Evolutionary conservation across 495 filamentous ascomycete species (phyloP).

Genomic region (Xylaria intraflava): DNA sequence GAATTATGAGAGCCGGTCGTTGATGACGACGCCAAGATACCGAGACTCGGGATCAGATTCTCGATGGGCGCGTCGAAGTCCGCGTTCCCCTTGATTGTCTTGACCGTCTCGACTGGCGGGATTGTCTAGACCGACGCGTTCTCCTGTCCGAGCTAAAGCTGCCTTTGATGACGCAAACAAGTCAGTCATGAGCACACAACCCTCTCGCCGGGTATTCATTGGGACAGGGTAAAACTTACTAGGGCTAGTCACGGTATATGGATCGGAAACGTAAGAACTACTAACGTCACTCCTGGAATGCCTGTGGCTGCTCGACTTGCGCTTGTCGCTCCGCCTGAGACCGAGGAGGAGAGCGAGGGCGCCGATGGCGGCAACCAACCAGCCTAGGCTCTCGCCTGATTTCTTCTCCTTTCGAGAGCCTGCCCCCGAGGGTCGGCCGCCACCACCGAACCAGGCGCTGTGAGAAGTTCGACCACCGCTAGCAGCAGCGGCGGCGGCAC

Average conservation of each 20-base stretch:
- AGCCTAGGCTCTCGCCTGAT: slow-evolving; percentile 39
- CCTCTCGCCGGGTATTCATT: slow-evolving; percentile 16
- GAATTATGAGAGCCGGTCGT: too few species aligned
- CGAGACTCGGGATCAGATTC: not conserved
- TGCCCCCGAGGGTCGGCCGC: slow-evolving; percentile 45
- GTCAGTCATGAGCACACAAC: slow-evolving; percentile 25
- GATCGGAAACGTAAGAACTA: slow-evolving; percentile 43
- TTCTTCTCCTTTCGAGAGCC: slow-evolving; percentile 48
- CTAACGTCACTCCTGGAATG: slow-evolving; percentile 41
- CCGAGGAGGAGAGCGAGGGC: slow-evolving; percentile 66
- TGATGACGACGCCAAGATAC: not conserved
- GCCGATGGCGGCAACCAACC: slow-evolving; percentile 47
- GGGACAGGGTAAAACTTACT: slow-evolving; percentile 40
- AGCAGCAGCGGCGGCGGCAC: slow-evolving; percentile 25
- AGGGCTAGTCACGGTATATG: slow-evolving; percentile 39
- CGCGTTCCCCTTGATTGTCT: slow-evolving; percentile 19
- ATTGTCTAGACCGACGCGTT: slow-evolving; percentile 30
- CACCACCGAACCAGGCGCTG: slow-evolving; percentile 58
- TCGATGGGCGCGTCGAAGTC: slow-evolving; percentile 15
- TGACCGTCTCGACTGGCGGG: slow-evolving; percentile 19
- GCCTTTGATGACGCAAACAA: slow-evolving; percentile 30
- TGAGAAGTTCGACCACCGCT: slow-evolving; percentile 36
- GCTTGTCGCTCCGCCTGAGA: slow-evolving; percentile 59
- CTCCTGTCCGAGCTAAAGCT: slow-evolving; percentile 38
- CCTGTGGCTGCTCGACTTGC: slow-evolving; percentile 36